Conservation (phyloP, 148 eudicot genomes). For the Rhododendron griersonianum region DNA sequence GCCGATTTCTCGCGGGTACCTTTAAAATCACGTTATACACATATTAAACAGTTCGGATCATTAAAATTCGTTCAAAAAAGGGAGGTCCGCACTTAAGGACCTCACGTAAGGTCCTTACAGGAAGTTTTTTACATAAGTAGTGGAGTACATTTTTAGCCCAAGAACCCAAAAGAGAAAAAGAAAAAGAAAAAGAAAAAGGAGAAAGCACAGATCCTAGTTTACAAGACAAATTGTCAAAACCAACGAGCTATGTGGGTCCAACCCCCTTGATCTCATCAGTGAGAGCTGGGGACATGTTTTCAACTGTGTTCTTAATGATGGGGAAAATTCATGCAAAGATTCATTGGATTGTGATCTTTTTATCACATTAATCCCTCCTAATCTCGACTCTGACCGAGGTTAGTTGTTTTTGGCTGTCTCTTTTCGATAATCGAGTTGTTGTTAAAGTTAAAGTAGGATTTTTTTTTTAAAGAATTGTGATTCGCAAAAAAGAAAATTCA, state of each 20-base stretch:
- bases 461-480: not conserved
- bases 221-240: too few relatives aligned
- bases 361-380: not conserved
- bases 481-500: not conserved
- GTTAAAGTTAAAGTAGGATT: not conserved
- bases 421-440: not conserved
- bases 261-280: not conserved
- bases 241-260: not conserved
- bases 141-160: too few relatives aligned
- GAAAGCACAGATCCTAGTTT: too few relatives aligned
- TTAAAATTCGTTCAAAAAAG: too few relatives aligned
- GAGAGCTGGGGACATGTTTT: not conserved
- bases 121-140: too few relatives aligned
- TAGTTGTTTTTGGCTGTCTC: not conserved
- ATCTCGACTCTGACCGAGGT: not conserved
- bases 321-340: not conserved
- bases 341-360: not conserved
- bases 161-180: too few relatives aligned
- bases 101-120: too few relatives aligned
- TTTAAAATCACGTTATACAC: too few relatives aligned
- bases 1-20: accelerated
- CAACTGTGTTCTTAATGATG: not conserved
- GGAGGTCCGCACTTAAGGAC: too few relatives aligned
- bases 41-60: too few relatives aligned
- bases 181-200: too few relatives aligned